Conservation (phyloP, 2,329 filamentous ascomycete species). For the Teratosphaeria nubilosa region DNA sequence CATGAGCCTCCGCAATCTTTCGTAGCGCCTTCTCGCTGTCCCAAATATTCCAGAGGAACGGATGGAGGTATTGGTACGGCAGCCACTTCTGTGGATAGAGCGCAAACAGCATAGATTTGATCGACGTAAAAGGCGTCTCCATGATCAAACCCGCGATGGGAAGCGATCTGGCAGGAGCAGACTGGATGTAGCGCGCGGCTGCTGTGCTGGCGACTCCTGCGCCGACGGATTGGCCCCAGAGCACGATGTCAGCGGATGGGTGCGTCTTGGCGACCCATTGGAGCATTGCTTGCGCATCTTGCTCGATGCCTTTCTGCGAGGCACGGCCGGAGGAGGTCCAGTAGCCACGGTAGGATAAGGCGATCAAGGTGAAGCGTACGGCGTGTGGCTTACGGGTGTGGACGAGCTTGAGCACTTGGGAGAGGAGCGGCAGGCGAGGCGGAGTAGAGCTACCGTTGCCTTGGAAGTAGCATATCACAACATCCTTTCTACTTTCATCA, state of each 20-base stretch:
- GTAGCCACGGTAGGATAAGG: constrained; percentile 57
- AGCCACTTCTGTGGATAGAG: constrained; percentile 73
- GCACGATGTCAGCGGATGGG: constrained; percentile 33
- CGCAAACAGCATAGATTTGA: constrained; percentile 58
- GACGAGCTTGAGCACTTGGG: constrained; percentile 35
- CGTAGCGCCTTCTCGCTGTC: constrained; percentile 35
- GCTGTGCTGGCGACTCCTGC: constrained; percentile 59
- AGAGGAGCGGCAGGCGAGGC: constrained; percentile 37
- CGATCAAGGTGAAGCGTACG: constrained; percentile 31
- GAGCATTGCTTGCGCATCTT: constrained; percentile 56
- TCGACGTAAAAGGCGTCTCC: constrained; percentile 66
- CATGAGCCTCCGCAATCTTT: constrained; percentile 23
- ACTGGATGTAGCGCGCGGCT: constrained; percentile 33
- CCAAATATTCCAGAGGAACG: constrained; percentile 57
- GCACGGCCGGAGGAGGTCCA: constrained; percentile 67
- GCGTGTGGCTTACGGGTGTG: constrained; percentile 13
- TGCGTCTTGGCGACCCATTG: constrained; percentile 47
- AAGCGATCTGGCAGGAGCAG: constrained; percentile 15
- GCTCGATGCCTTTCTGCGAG: constrained; percentile 59
- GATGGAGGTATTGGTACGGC: constrained; percentile 64
- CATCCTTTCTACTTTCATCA: constrained; percentile 12
- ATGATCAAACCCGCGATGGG: constrained; percentile 47
- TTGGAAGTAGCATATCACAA: constrained; percentile 41
- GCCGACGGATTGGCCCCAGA: constrained; percentile 74
- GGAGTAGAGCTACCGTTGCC: constrained; percentile 39